Base-by-base conservation (phyloP, 176 grass and related monocot species). In the Oryza meridionalis region DNA sequence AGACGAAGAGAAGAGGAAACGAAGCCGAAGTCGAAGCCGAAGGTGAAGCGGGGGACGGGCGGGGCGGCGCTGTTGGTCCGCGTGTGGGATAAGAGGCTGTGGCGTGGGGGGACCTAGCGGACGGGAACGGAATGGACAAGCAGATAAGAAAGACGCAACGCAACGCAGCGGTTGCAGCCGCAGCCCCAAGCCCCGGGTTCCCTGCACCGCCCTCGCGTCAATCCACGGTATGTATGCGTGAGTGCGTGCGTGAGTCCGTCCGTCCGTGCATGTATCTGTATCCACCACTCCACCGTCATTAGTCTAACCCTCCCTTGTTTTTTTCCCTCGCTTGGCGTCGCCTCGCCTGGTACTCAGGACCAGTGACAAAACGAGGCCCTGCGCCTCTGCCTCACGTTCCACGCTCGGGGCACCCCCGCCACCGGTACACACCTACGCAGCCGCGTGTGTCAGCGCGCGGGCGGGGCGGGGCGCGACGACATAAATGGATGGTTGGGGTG, bases 111-210 rank as follows among this genome's bases (percentile, higher is more conserved):
- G 71, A 65, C 49, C 81, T 44, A 33, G 27, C 40, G 43, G 66
- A 9, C 15, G 59, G 53, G 53, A 58, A 58, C 6, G 87, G 84
- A 88, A 76, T 51, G 70, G 77, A 84, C 82, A 65, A 62, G 70
- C 77, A 65, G 82, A 89, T 89, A 85, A 84, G 87, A 14, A 55
- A 29, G 27, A 70, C 10, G 62, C 81, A 73, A 81, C 32, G 86
- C 68, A 43, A 43, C 26, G 43, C 76, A 50, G 46, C 44, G 11
- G 42, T 43, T 43, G 44, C 49, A 15, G 49, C 49, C 4, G 14
- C 73, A 43, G 13, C 50, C 16, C 16, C 55, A 22, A 22, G 7
- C 7, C 38, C 77, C 32, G 66, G 45, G 86, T 79, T 65, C 86
- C 79, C 81, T 88, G 69, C 71, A 84, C 75, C 75, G 53, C 53